Evolutionary conservation across 2,329 filamentous ascomycete genomes (phyloP).

Genomic region (Torrubiellomyces zombiae): DNA sequence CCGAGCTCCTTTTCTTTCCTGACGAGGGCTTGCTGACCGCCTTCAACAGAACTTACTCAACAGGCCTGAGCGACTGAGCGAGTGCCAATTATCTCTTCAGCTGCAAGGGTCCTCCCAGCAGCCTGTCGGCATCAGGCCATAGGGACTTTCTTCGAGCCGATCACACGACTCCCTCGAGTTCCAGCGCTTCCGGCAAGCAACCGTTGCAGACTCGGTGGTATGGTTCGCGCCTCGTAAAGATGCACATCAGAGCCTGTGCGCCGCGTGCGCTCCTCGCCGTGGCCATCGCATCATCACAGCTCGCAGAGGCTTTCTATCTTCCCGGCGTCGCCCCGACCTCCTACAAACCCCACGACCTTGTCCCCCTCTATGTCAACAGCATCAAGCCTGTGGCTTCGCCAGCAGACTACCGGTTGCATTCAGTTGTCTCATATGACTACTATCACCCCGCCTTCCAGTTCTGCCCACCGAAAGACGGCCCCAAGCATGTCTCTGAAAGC

Average conservation of each 20-base stretch:
- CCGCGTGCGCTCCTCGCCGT: constrained; percentile 33
- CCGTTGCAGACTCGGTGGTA: too few relatives aligned
- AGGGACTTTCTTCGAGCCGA: too few relatives aligned
- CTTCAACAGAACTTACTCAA: too few relatives aligned
- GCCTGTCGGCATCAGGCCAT: too few relatives aligned
- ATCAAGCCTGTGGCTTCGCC: constrained; percentile 71
- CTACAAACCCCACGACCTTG: constrained; percentile 62
- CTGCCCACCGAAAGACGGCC: constrained; percentile 62
- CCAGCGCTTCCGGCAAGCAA: too few relatives aligned
- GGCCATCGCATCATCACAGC: constrained; percentile 33
- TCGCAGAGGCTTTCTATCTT: constrained; percentile 73
- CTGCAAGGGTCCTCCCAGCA: too few relatives aligned
- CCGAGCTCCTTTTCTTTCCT: too few relatives aligned
- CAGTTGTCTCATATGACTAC: constrained; percentile 93
- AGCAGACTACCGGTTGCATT: constrained; percentile 66
- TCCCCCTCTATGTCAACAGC: constrained; percentile 83
- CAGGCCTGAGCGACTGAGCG: too few relatives aligned
- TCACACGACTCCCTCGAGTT: too few relatives aligned
- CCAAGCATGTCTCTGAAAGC: constrained; percentile 61
- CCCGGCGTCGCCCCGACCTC: constrained; percentile 89
- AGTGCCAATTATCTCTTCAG: too few relatives aligned
- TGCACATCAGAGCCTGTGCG: constrained; percentile 29
- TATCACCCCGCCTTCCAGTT: constrained; percentile 81
- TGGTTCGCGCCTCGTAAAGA: constrained; percentile 15
- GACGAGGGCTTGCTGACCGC: too few relatives aligned